Percentiles rank a stretch among this genome's conserved stretches.
Evolutionary conservation across 2,329 filamentous ascomycete genomes (phyloP).

Genomic region (Thyridium curvatum): DNA sequence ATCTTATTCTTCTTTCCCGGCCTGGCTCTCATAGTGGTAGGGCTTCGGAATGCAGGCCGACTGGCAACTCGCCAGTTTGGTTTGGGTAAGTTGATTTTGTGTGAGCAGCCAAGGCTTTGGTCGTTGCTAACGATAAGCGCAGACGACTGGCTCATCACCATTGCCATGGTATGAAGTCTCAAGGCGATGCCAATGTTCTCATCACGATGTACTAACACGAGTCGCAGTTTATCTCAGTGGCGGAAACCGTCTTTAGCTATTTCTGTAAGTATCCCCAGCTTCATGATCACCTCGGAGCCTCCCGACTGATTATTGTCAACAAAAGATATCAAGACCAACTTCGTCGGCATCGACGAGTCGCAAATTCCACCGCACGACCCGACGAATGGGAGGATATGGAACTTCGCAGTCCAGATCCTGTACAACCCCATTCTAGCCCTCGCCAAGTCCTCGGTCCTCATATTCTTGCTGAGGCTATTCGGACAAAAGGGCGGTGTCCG

Average conservation of each 20-base stretch:
- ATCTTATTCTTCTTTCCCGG: conserved; percentile 22
- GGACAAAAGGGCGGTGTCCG: conserved; percentile 19
- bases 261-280: conserved; percentile 15
- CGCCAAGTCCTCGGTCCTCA: conserved; percentile 24
- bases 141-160: conserved; percentile 22
- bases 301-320: neutral
- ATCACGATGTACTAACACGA: neutral
- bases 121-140: conserved; percentile 9
- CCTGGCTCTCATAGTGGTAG: conserved; percentile 17
- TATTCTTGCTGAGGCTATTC: conserved; percentile 22
- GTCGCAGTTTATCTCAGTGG: conserved; percentile 16
- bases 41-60: conserved; percentile 15
- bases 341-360: conserved; percentile 15
- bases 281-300: neutral
- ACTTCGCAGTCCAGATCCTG: conserved; percentile 23
- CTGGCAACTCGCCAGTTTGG: conserved; percentile 15
- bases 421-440: conserved; percentile 27
- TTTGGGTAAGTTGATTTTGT: neutral
- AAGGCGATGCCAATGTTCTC: neutral
- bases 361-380: conserved; percentile 15
- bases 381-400: conserved; percentile 18
- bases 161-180: conserved; percentile 14
- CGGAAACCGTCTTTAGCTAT: conserved; percentile 19
- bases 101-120: conserved; percentile 15
- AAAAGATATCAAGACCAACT: conserved; percentile 23